Percentiles rank a stretch among this genome's conserved stretches.
These are phyloP conservation scores for Moesziomyces antarcticus DNA, from an alignment of 1,284 basidiomycete genomes.

Conservation along the genomic window DNA sequence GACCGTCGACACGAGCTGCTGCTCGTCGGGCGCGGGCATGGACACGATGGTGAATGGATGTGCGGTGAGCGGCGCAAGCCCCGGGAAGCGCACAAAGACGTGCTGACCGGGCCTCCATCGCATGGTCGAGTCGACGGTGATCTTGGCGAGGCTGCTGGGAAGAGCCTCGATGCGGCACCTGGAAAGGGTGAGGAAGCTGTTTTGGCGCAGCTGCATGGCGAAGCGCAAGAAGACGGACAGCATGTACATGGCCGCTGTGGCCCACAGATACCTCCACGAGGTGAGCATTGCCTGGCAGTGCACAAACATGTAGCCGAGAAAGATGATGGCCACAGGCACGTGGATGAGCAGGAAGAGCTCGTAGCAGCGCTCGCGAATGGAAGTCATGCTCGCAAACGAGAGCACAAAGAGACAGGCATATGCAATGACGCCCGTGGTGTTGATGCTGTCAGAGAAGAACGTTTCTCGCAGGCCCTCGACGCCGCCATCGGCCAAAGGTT, in stretches of 20 bases:
- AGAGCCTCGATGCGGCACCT: slow-evolving; percentile 37
- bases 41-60: slow-evolving; percentile 65
- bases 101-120: slow-evolving; percentile 63
- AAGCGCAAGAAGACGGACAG: slow-evolving; percentile 45
- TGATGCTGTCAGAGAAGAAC: slow-evolving; percentile 45
- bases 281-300: slow-evolving; percentile 50
- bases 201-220: slow-evolving; percentile 25
- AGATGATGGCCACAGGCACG: slow-evolving; percentile 46
- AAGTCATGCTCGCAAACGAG: slow-evolving; percentile 48
- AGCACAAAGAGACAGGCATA: slow-evolving; percentile 53
- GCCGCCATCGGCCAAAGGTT: slow-evolving; percentile 52
- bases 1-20: slow-evolving; percentile 35
- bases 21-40: slow-evolving; percentile 37
- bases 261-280: slow-evolving; percentile 51
- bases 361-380: slow-evolving; percentile 57
- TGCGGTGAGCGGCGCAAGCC: slow-evolving; percentile 37
- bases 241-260: slow-evolving; percentile 44
- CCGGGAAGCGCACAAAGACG: slow-evolving; percentile 60
- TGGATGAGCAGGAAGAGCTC: slow-evolving; percentile 64
- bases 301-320: slow-evolving; percentile 58
- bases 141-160: slow-evolving; percentile 33
- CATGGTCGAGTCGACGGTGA: slow-evolving; percentile 48
- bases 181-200: slow-evolving; percentile 35
- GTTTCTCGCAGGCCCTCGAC: slow-evolving; percentile 29
- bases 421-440: slow-evolving; percentile 57